Percentiles rank a stretch among this genome's conserved stretches.
These are phyloP conservation scores for Claviceps sp. DNA, from an alignment of 2,329 filamentous ascomycete genomes.

Conservation along the genomic window DNA sequence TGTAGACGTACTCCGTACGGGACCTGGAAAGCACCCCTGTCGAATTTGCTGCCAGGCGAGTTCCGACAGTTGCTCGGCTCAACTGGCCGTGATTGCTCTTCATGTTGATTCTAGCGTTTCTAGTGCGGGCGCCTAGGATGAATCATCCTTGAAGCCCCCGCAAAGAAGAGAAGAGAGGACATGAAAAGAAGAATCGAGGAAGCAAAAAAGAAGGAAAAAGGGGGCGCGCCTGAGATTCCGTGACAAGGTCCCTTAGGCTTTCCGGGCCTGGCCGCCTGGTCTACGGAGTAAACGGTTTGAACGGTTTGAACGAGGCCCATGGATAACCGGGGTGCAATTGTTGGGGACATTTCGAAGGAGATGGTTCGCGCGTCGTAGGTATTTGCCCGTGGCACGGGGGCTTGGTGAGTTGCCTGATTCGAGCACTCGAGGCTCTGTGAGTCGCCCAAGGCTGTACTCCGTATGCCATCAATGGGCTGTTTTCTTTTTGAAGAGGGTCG, in stretches of 20 bases:
- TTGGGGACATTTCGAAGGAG: background rate
- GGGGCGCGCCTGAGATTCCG: background rate
- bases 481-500: too few relatives aligned
- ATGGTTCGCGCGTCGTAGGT: background rate
- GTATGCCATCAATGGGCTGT: too few relatives aligned
- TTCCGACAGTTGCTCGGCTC: background rate
- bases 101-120: background rate
- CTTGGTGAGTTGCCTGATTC: background rate
- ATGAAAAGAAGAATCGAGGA: background rate
- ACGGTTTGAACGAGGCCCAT: background rate
- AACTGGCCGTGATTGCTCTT: background rate
- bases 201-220: background rate
- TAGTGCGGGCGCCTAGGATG: background rate
- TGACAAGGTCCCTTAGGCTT: background rate
- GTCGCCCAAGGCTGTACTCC: background rate
- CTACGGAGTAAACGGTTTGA: too few relatives aligned
- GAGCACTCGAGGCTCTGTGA: background rate
- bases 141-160: background rate
- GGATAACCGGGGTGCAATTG: background rate
- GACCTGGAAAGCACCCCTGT: background rate
- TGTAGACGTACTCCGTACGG: too few relatives aligned
- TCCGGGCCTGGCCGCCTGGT: background rate
- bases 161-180: background rate
- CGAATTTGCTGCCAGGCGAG: background rate
- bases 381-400: background rate